These are phyloP conservation scores for Phaeodactylum tricornutum DNA, from an alignment of 108 stramenopile species.

Conservation along the genomic window DNA sequence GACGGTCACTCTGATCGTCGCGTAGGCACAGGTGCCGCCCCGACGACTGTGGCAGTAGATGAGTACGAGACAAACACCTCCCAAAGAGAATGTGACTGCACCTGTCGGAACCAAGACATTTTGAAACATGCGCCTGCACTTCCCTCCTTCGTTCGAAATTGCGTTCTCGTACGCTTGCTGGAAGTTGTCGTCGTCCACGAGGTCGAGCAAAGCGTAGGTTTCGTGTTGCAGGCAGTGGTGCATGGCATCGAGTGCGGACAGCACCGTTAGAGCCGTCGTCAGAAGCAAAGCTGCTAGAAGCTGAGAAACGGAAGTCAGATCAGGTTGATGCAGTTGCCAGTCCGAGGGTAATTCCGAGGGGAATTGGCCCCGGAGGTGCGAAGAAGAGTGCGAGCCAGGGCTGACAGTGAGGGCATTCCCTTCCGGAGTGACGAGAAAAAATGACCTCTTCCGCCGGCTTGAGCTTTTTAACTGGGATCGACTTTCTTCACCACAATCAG, in stretches of 20 bases:
- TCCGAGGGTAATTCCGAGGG: too few relatives aligned
- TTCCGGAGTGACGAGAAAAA: too few relatives aligned
- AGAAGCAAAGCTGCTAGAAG: slow-evolving; percentile 20
- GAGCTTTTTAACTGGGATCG: too few relatives aligned
- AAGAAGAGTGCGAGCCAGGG: too few relatives aligned
- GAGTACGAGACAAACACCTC: neutral
- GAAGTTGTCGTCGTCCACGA: slow-evolving; percentile 12
- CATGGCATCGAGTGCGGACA: slow-evolving; percentile 27
- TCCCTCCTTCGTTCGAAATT: neutral
- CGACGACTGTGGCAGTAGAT: slow-evolving; percentile 4
- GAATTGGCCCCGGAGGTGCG: too few relatives aligned
- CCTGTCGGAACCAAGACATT: slow-evolving; percentile 19
- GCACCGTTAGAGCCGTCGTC: slow-evolving; percentile 18
- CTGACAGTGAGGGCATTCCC: too few relatives aligned
- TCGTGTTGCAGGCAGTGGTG: slow-evolving; percentile 22
- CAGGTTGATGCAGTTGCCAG: slow-evolving; percentile 2
- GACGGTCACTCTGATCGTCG: neutral
- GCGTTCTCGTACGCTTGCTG: slow-evolving; percentile 1
- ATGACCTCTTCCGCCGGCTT: too few relatives aligned
- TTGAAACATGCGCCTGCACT: slow-evolving; percentile 17
- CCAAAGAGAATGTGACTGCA: slow-evolving; percentile 3
- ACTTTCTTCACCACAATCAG: too few relatives aligned
- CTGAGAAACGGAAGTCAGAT: neutral
- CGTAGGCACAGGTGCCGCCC: neutral
- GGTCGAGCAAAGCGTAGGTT: slow-evolving; percentile 13